Evolutionary conservation across 306 rosid genomes (phyloP).

Genomic region (Sesbania bispinosa): DNA sequence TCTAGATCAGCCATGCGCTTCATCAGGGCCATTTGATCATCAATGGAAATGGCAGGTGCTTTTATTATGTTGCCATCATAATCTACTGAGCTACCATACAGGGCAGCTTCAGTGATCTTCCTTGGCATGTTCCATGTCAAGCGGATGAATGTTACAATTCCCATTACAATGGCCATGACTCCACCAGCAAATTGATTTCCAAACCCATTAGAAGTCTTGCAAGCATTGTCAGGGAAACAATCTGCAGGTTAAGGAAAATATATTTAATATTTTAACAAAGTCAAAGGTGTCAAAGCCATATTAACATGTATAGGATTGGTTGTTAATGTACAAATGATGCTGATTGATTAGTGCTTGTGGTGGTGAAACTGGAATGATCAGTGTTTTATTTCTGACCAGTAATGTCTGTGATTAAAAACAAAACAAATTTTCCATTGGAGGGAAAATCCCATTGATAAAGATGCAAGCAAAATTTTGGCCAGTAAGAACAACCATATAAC

Average conservation of each 20-base stretch:
- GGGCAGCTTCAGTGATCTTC: conserved; percentile 62
- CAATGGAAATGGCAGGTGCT: conserved; percentile 25
- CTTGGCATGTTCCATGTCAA: conserved; percentile 68
- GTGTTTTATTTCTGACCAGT: neutral
- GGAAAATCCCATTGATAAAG: neutral
- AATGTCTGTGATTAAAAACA: neutral
- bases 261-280: neutral
- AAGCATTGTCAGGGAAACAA: conserved; percentile 30
- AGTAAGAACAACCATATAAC: neutral
- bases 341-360: no score
- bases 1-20: conserved; percentile 91
- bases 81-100: conserved; percentile 50
- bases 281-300: no score
- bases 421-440: neutral
- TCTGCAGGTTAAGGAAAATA: conserved; percentile 33
- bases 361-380: neutral
- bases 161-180: conserved; percentile 68
- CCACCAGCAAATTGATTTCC: conserved; percentile 54
- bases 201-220: conserved; percentile 38
- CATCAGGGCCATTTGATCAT: conserved; percentile 59
- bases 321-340: neutral
- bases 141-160: conserved; percentile 67
- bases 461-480: neutral
- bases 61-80: conserved; percentile 40
- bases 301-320: neutral